A percentile compares a stretch with the other conserved stretches of the same genome.
Evolutionary conservation across 2,329 filamentous ascomycete species (phyloP).

Genomic region (Cordyceps cicadae): DNA sequence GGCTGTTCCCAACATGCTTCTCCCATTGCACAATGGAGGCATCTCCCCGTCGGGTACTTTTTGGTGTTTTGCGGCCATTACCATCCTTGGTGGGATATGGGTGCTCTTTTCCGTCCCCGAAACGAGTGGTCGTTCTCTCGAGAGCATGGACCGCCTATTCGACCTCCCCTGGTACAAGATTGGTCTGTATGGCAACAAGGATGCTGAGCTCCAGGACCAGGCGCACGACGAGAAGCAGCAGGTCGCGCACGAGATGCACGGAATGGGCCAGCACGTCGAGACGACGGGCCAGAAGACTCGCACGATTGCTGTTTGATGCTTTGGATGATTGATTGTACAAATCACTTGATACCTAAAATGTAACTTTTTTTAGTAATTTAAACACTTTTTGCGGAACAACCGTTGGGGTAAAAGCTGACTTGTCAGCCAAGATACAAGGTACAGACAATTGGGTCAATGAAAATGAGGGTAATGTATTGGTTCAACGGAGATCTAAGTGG

Average conservation of each 20-base stretch:
- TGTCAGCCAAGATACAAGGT: too few species aligned
- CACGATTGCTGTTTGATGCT: background rate
- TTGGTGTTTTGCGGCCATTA: constrained; percentile 65
- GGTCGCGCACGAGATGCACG: constrained; percentile 24
- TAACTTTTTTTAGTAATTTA: background rate
- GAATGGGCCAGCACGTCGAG: constrained; percentile 29
- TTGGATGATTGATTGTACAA: background rate
- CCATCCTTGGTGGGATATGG: constrained; percentile 59
- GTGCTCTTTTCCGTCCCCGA: constrained; percentile 67
- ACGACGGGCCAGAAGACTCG: constrained; percentile 7
- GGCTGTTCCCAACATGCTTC: constrained; percentile 67
- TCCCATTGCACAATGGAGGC: constrained; percentile 41
- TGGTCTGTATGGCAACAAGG: constrained; percentile 46
- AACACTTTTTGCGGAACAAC: background rate
- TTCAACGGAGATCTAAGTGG: too few species aligned
- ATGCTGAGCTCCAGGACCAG: constrained; percentile 40
- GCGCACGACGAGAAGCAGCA: constrained; percentile 37
- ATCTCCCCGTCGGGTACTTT: constrained; percentile 60
- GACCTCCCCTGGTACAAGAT: constrained; percentile 68
- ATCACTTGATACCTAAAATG: background rate
- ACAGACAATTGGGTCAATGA: too few species aligned
- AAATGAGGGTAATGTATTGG: too few species aligned
- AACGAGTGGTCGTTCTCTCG: constrained; percentile 56
- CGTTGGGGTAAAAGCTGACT: too few species aligned
- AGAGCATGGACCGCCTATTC: constrained; percentile 66